Base-by-base conservation (phyloP, 306 rosid genomes). In the Glycine tomentella region DNA sequence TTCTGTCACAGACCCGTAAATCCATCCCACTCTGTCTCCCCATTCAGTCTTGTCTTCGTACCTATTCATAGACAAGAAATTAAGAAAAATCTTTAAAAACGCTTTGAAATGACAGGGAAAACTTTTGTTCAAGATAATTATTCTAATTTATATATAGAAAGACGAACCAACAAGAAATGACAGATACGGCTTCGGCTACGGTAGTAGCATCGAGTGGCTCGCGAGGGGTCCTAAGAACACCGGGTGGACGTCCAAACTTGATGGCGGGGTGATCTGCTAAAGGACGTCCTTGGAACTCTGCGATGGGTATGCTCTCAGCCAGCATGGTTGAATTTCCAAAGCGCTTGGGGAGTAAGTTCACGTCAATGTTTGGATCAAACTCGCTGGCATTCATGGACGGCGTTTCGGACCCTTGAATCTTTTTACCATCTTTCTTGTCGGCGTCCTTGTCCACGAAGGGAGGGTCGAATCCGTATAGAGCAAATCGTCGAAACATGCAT, bases 241-340 rank as follows among this genome's bases (percentile, higher is more conserved):
- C 63, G 3, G 1, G 34, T 8, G 63, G 34, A 17, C 63, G 63
- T 17, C 63, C 63, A 57, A 0, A 57, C 63, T 57, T 57, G 34
- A 57, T 3, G 5, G 63, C 63, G 1, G 63, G 63, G 63, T 57
- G 63, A 57, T 57, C 63, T 9, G 63, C 63, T 8, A 57, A 17
- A 16, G 63, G 63, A 57, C 63, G 63, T 16, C 63, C 63, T 17
- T 57, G 63, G 63, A 57, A 57, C 63, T 57, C 63, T 57, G 63
- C 63, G 1, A 57, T 25, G n/a, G 63, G 63, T 7, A 57, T 57
- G 63, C 63, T 57, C 12, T 57, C 63, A 16, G 63, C 1, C 34
- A 57, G 9, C 63, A 57, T 57, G 12, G 34, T 57, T 17, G 63
- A 57, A 17, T 57, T 57, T 2, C 63, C 63, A 3, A 57, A 57